Evolutionary conservation across 306 rosid species (phyloP).

Genomic region (Fragaria iinumae): DNA sequence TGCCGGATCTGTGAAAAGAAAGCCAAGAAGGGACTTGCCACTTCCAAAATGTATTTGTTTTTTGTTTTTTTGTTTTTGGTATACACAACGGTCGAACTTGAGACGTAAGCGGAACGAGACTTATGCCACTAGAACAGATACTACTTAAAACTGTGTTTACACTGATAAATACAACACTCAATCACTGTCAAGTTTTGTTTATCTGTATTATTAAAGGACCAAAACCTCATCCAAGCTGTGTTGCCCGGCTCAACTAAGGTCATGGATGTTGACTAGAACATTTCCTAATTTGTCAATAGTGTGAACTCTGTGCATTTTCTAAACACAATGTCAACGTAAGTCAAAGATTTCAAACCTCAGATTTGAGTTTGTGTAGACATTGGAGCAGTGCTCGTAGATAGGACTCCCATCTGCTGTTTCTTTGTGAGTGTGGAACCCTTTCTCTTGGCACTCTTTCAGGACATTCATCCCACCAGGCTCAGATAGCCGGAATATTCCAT

Average conservation of each 20-base stretch:
- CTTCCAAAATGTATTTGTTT: not conserved
- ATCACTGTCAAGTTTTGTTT: not conserved
- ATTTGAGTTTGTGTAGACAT: constrained; percentile 68
- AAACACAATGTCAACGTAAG: constrained; percentile 47
- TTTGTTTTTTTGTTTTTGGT: not conserved
- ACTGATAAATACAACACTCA: not conserved
- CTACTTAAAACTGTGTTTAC: not conserved
- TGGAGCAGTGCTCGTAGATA: constrained; percentile 61
- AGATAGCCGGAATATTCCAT: constrained; percentile 63
- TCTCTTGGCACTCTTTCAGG: constrained; percentile 52
- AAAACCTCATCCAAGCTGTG: not conserved
- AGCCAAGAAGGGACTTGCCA: not conserved
- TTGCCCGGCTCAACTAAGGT: not conserved
- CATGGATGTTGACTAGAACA: not conserved
- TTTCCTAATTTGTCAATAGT: not conserved
- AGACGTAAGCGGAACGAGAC: not conserved
- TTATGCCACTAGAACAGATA: not conserved
- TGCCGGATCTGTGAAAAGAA: not conserved
- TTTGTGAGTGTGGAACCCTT: constrained; percentile 66
- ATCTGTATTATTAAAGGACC: not conserved
- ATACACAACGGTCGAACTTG: not conserved
- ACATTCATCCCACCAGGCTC: constrained; percentile 74
- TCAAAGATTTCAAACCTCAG: constrained; percentile 82
- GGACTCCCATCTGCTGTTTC: constrained; percentile 60
- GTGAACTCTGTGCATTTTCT: not conserved